Evolutionary conservation across 768 basidiomycete species (phyloP).

Genomic region (Leccinum fibrillosum): DNA sequence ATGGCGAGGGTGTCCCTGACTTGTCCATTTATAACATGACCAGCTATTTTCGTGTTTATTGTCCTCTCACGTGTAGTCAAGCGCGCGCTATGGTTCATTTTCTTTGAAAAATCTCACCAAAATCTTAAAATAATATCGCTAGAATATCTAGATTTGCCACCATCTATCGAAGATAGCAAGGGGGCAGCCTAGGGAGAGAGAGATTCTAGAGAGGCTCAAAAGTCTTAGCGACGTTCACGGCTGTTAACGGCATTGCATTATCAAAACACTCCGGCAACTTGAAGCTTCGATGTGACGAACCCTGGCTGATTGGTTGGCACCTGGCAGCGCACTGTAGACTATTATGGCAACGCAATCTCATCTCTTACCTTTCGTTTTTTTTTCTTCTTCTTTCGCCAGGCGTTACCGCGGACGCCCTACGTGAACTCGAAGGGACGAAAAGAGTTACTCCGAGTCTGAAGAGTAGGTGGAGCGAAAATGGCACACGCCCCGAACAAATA

Average conservation of each 20-base stretch:
- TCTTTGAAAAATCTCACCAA: constrained; percentile 1
- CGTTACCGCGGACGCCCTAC: constrained; percentile 17
- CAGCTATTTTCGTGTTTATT: constrained; percentile 9
- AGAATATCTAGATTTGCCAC: background rate
- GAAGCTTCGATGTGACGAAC: constrained; percentile 5
- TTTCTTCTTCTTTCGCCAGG: constrained; percentile 1
- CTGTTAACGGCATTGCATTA: constrained; percentile 15
- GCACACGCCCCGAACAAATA: background rate
- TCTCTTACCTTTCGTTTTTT: background rate
- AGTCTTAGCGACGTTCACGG: constrained; percentile 2
- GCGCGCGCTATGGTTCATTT: background rate
- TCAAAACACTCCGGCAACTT: constrained; percentile 9
- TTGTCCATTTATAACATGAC: background rate
- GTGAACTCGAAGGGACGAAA: background rate
- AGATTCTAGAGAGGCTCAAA: background rate
- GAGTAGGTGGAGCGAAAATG: background rate
- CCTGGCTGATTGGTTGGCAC: constrained; percentile 3
- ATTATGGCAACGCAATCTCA: constrained; percentile 25
- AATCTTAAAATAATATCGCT: background rate
- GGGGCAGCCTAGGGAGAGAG: background rate
- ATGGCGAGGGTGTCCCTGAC: constrained; percentile 5
- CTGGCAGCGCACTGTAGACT: constrained; percentile 8
- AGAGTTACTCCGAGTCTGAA: background rate
- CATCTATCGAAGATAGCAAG: background rate
- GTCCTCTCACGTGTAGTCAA: constrained; percentile 9